Evolutionary conservation across 2,329 filamentous ascomycete genomes (phyloP).

Genomic region (Cladosporium cucumerinum): DNA sequence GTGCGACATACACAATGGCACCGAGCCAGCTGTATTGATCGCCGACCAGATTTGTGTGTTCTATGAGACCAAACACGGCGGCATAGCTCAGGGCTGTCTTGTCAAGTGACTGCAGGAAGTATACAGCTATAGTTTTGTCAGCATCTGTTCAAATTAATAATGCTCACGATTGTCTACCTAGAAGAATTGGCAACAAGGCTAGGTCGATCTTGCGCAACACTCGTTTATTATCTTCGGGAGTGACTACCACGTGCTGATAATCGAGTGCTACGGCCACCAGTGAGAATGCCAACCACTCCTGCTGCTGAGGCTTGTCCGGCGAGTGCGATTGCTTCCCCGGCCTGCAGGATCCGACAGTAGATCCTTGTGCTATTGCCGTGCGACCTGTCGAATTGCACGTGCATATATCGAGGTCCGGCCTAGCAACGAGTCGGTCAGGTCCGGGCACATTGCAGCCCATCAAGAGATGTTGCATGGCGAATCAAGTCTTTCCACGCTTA

Average conservation of each 20-base stretch:
- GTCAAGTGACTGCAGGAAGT: conserved; percentile 62
- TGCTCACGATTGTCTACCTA: conserved; percentile 29
- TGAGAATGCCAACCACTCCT: conserved; percentile 1
- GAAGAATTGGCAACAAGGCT: conserved; percentile 52
- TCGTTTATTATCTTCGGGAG: conserved; percentile 51
- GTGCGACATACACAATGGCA: conserved; percentile 53
- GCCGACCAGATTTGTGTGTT: conserved; percentile 56
- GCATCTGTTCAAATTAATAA: background rate
- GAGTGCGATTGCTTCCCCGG: background rate
- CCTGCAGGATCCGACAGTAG: conserved; percentile 8
- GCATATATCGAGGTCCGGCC: background rate
- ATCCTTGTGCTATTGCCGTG: conserved; percentile 1
- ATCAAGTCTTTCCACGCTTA: background rate
- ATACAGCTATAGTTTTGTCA: conserved; percentile 39
- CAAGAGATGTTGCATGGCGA: background rate
- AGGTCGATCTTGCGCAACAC: conserved; percentile 52
- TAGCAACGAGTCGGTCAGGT: background rate
- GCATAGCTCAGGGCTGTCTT: conserved; percentile 61
- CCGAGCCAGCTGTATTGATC: conserved; percentile 54
- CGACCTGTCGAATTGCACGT: background rate
- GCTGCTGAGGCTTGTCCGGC: conserved; percentile 1
- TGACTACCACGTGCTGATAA: conserved; percentile 43
- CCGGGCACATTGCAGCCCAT: background rate
- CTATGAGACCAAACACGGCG: conserved; percentile 60
- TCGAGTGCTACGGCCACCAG: conserved; percentile 2